Evolutionary conservation across 2,329 filamentous ascomycete genomes (phyloP), one percentile per base, ranked within the genome.

Genomic region (Cladosporium sp.): DNA sequence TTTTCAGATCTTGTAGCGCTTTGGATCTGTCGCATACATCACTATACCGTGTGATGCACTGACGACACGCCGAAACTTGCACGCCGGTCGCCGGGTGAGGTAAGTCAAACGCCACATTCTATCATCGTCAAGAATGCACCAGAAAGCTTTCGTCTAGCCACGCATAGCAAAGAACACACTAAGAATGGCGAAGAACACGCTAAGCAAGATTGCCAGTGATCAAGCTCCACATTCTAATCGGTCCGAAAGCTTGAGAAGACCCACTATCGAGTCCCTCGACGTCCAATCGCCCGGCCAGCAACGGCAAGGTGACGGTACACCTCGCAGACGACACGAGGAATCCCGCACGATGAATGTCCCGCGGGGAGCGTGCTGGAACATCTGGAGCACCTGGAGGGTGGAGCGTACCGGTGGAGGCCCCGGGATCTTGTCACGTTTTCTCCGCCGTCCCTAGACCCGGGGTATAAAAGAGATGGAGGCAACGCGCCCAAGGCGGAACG

Each of bases 201-300:
- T 48, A 48, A 27, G 19, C 20, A 32, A 48, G 30, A 25, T 39
- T 22, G 39, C 36, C 19, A 40, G 13, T 9, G 18, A 48, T 48
- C 45, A 48, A 48, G 45, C 45, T 48, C 45, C 45, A 48, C 45
- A 48, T 32, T 35, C 45, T 40, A 48, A 48, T 48, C 45, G 45
- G 45, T 48, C 45, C 45, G 45, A 48, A 48, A 48, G 45, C 45
- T 48, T 48, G 45, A 25, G 36, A 35, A n/a, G 36, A 33, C 35
- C 45, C 45, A 48, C 45, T 48, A 40, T 48, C 36, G 8, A 15
- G 22, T 8, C 32, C n/a, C 25, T 25, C 43, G 35, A 47, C 43
- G 19, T 35, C 33, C 20, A 38, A 20, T 35, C 29, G 35, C 12
- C 22, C 43, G 33, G 43, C 43, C 43, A 48, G 13, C 22, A 15